These are phyloP conservation scores for Zychaea mexicana DNA, from an alignment of 371 early-diverging fungal species.

Conservation along the genomic window DNA sequence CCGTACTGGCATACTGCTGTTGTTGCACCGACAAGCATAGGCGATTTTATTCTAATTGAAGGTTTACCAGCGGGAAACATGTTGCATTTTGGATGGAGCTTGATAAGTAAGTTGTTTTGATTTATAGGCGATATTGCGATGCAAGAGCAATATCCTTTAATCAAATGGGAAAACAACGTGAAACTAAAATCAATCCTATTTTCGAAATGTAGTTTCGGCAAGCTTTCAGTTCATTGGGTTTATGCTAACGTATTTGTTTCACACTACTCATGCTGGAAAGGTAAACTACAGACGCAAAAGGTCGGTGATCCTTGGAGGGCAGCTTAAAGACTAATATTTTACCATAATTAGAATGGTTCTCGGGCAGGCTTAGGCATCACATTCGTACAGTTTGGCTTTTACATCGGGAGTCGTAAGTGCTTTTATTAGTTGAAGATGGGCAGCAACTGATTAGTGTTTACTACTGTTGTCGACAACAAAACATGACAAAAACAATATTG, in stretches of 20 bases:
- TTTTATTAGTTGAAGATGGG: too few relatives aligned
- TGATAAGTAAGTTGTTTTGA: slow-evolving; percentile 51
- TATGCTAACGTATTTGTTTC: slow-evolving; percentile 61
- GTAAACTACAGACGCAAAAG: slow-evolving; percentile 20
- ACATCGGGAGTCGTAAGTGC: slow-evolving; percentile 44
- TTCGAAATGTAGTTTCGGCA: slow-evolving; percentile 51
- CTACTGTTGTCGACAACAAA: too few relatives aligned
- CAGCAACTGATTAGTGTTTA: too few relatives aligned
- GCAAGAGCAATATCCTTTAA: not conserved
- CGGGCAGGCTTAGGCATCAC: slow-evolving; percentile 61
- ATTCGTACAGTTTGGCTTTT: slow-evolving; percentile 51
- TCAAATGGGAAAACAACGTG: too few relatives aligned
- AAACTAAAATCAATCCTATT: too few relatives aligned
- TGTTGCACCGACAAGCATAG: slow-evolving; percentile 50
- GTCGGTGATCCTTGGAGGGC: not conserved
- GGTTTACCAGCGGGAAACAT: slow-evolving; percentile 64
- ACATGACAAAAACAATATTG: not conserved
- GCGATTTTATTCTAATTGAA: slow-evolving; percentile 61
- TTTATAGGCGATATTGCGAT: too few relatives aligned
- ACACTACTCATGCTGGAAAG: slow-evolving; percentile 57
- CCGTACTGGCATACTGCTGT: slow-evolving; percentile 64
- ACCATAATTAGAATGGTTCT: slow-evolving; percentile 44
- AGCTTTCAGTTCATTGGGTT: slow-evolving; percentile 74
- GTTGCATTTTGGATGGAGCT: slow-evolving; percentile 61
- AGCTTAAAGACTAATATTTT: not conserved